Evolutionary conservation across 352 stramenopile species (phyloP).

Genomic region (Globisporangium solare): DNA sequence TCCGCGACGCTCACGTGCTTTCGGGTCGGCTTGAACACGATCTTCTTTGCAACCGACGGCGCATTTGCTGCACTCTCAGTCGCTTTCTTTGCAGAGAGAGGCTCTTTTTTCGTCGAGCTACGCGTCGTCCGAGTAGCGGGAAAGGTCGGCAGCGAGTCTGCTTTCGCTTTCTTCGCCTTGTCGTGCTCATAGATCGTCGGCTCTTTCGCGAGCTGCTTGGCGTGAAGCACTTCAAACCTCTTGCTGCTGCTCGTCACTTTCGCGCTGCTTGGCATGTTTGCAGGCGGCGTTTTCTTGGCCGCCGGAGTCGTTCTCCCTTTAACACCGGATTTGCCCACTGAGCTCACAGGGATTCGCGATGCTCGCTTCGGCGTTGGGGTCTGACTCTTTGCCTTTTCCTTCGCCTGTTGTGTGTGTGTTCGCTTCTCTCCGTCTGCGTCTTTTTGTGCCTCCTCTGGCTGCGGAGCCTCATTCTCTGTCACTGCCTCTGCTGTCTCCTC

Average conservation of each 20-base stretch:
- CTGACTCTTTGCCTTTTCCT: background rate
- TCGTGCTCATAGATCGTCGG: slow-evolving; percentile 13
- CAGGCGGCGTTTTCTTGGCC: slow-evolving; percentile 6
- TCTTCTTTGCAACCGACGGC: slow-evolving; percentile 10
- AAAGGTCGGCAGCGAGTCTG: background rate
- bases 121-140: slow-evolving; percentile 11
- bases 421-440: too few species aligned
- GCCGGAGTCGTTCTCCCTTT: slow-evolving; percentile 5
- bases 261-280: slow-evolving; percentile 11
- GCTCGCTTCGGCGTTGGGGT: slow-evolving; percentile 12
- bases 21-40: slow-evolving; percentile 7
- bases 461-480: too few species aligned
- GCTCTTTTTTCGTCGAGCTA: slow-evolving; percentile 7
- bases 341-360: slow-evolving; percentile 4
- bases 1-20: slow-evolving; percentile 14
- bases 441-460: too few species aligned
- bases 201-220: slow-evolving; percentile 12
- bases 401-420: too few species aligned
- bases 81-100: slow-evolving; percentile 3
- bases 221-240: slow-evolving; percentile 14
- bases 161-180: slow-evolving; percentile 14
- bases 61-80: background rate
- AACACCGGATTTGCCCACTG: slow-evolving; percentile 8
- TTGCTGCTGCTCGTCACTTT: slow-evolving; percentile 14
- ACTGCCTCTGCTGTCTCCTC: too few species aligned